phyloP scores from a whole-genome alignment of 2,329 filamentous ascomycete genomes.

The Diaporthe destruens region DNA sequence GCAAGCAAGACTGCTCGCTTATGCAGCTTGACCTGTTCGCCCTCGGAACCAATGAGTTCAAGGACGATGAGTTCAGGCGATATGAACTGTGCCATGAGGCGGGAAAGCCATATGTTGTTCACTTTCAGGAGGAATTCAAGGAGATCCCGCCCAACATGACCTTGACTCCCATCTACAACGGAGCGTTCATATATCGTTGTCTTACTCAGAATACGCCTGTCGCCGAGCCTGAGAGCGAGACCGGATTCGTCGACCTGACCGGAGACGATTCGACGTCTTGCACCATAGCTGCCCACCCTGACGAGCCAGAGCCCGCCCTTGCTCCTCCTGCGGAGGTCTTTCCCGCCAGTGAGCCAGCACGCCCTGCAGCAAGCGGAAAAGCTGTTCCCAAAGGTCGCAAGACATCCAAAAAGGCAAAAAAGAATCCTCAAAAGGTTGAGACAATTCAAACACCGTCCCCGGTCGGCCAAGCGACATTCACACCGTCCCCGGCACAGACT shows the following conservation, averaged over 20 bases:
- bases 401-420: neutral
- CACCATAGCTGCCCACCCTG: neutral
- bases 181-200: neutral
- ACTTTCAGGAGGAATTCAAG: neutral
- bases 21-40: neutral
- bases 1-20: neutral
- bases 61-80: neutral
- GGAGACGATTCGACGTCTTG: neutral
- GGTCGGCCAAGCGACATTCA: conserved; percentile 11
- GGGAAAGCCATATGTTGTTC: neutral
- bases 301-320: neutral
- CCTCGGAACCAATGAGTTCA: neutral
- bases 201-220: neutral
- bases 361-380: too few species aligned
- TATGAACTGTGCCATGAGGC: neutral
- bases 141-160: neutral
- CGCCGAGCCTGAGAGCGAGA: too few species aligned
- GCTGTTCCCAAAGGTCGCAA: neutral
- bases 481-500: neutral
- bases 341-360: neutral
- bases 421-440: neutral
- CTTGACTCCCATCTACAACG: neutral
- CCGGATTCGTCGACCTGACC: neutral
- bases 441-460: neutral
- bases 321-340: neutral